Percentiles rank a stretch among this genome's conserved stretches.
phyloP scores from a whole-genome alignment of 140 eudicot genomes.

The Senecio squalidus region DNA sequence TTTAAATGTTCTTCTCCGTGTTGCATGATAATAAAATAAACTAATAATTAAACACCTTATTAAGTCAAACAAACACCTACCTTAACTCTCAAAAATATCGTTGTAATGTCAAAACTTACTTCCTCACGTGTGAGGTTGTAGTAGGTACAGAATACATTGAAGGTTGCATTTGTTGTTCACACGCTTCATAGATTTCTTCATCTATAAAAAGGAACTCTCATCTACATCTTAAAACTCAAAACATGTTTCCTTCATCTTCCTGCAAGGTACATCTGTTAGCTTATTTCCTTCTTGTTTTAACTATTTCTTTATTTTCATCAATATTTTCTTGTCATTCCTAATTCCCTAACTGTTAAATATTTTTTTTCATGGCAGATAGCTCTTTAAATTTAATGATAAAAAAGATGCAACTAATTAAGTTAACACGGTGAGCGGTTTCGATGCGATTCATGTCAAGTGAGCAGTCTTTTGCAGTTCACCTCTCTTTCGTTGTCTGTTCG shows the following conservation, averaged over 20 bases:
- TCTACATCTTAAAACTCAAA: slow-evolving; percentile 16
- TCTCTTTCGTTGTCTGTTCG: slow-evolving; percentile 49
- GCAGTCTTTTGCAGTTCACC: slow-evolving; percentile 35
- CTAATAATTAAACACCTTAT: too few species aligned
- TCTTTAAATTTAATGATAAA: neutral
- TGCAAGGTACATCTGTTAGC: slow-evolving; percentile 3
- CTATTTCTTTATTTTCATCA: too few species aligned
- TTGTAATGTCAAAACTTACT: neutral
- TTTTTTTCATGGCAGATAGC: slow-evolving; percentile 13
- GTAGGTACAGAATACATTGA: slow-evolving; percentile 23
- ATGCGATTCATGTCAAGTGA: slow-evolving; percentile 40
- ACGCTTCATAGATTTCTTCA: slow-evolving; percentile 17
- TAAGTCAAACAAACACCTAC: too few species aligned
- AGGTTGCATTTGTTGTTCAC: slow-evolving; percentile 23
- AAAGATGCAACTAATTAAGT: slow-evolving; percentile 13
- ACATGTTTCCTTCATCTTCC: slow-evolving; percentile 1
- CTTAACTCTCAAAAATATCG: neutral
- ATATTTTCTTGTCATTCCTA: neutral
- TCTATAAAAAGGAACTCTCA: slow-evolving; percentile 21
- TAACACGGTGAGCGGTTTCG: slow-evolving; percentile 34
- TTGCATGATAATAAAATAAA: too few species aligned
- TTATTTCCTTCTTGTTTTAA: neutral
- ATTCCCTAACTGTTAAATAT: neutral
- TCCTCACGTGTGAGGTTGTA: slow-evolving; percentile 21
- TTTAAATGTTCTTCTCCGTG: too few species aligned